phyloP scores from a whole-genome alignment of 2,329 filamentous ascomycete genomes.

The Cladophialophora psammophila region DNA sequence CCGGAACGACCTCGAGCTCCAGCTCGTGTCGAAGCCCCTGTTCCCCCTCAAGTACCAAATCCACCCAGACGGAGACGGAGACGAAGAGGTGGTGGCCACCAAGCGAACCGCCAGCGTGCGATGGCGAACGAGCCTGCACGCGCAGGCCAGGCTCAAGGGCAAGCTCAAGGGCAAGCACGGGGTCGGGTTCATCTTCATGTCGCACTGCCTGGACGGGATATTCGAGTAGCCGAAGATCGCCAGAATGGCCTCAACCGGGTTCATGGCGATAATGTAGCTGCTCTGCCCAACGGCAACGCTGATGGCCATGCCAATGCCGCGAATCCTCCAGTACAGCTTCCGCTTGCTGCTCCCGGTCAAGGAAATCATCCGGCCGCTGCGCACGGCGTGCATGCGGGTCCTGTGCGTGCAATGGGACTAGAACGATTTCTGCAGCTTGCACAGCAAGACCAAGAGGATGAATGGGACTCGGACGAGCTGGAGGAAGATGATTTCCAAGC shows the following conservation, averaged over 20 bases:
- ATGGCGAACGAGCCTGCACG: slow-evolving; percentile 29
- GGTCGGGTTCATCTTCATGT: slow-evolving; percentile 11
- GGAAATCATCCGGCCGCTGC: slow-evolving; percentile 29
- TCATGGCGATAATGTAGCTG: not conserved
- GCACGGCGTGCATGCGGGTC: slow-evolving; percentile 23
- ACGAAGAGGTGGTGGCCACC: slow-evolving; percentile 31
- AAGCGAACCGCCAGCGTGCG: slow-evolving; percentile 26
- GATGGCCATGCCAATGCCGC: slow-evolving; percentile 9
- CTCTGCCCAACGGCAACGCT: slow-evolving; percentile 13
- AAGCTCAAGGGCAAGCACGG: slow-evolving; percentile 15
- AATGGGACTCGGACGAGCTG: slow-evolving; percentile 66
- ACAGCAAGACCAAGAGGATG: slow-evolving; percentile 62
- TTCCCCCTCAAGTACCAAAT: slow-evolving; percentile 32
- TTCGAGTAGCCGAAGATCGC: not conserved
- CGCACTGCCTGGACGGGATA: not conserved
- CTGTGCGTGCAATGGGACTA: slow-evolving; percentile 47
- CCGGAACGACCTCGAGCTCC: slow-evolving; percentile 28
- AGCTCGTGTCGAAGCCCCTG: slow-evolving; percentile 7
- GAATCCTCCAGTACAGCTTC: slow-evolving; percentile 21
- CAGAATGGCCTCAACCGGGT: not conserved
- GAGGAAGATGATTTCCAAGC: slow-evolving; percentile 47
- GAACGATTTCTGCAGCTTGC: slow-evolving; percentile 62
- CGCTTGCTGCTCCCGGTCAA: slow-evolving; percentile 37
- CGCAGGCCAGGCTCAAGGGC: slow-evolving; percentile 6
- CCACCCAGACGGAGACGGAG: slow-evolving; percentile 30